Conservation (phyloP, 345 rosid genomes). For the Balakata baccata region DNA sequence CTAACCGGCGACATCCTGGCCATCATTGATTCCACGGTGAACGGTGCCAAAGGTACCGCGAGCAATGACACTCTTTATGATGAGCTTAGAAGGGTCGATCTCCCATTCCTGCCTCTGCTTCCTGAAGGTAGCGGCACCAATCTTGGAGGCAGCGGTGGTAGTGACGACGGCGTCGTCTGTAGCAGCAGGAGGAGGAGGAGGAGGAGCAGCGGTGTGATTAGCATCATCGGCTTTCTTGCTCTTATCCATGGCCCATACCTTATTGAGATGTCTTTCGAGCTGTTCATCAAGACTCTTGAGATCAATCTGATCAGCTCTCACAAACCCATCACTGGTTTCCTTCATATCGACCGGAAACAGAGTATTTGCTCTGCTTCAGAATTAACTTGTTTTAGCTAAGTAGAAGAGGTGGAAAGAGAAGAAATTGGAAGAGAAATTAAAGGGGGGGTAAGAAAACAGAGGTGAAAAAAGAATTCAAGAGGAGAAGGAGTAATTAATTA, state of each 20-base stretch:
- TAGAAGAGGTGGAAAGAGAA: neutral
- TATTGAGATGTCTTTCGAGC: slow-evolving; percentile 74
- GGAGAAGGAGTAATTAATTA: no score
- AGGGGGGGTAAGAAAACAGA: neutral
- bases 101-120: slow-evolving; percentile 80
- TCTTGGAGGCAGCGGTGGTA: neutral
- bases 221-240: slow-evolving; percentile 39
- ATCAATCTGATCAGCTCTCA: slow-evolving; percentile 98
- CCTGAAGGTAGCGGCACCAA: slow-evolving; percentile 10
- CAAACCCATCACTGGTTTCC: slow-evolving; percentile 74
- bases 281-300: slow-evolving; percentile 94
- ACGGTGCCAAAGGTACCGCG: slow-evolving; percentile 98
- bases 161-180: slow-evolving; percentile 18
- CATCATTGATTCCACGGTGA: slow-evolving; percentile 90
- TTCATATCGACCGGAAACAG: slow-evolving; percentile 34
- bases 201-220: neutral
- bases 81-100: slow-evolving; percentile 87
- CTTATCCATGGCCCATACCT: slow-evolving; percentile 65
- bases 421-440: neutral
- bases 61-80: slow-evolving; percentile 79
- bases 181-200: neutral
- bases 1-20: slow-evolving; percentile 90
- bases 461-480: no score
- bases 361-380: no score
- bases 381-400: no score